Conservation (phyloP, 768 basidiomycete genomes). For the Suillus subaureus region DNA sequence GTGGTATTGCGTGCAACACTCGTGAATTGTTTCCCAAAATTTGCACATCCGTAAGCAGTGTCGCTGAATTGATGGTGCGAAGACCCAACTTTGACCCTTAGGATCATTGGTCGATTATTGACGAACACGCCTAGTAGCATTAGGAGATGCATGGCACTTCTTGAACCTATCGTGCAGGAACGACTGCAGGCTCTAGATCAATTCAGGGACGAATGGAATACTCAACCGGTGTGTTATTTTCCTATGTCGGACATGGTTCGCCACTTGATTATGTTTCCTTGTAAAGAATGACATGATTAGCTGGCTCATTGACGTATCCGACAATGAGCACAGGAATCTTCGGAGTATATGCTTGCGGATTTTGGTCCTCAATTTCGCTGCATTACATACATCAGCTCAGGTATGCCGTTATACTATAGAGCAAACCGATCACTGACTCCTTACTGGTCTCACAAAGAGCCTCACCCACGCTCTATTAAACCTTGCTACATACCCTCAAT, state of each 20-base stretch:
- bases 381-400: conserved; percentile 37
- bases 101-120: conserved; percentile 35
- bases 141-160: conserved; percentile 29
- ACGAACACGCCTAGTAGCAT: conserved; percentile 35
- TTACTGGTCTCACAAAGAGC: conserved; percentile 22
- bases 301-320: conserved; percentile 42
- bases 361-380: conserved; percentile 40
- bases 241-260: conserved; percentile 4
- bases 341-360: conserved; percentile 34
- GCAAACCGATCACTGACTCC: conserved; percentile 9
- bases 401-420: conserved; percentile 16
- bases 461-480: conserved; percentile 41
- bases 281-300: conserved; percentile 41
- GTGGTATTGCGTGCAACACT: conserved; percentile 34
- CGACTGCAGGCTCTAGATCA: conserved; percentile 28
- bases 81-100: conserved; percentile 21
- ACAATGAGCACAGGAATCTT: conserved; percentile 29
- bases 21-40: conserved; percentile 36
- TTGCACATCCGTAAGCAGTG: conserved; percentile 36
- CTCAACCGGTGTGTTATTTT: conserved; percentile 34
- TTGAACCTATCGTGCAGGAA: conserved; percentile 36
- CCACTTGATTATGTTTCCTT: conserved; percentile 9
- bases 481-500: conserved; percentile 43
- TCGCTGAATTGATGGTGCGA: conserved; percentile 10
- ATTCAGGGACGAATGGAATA: conserved; percentile 29